These are phyloP conservation scores for Ilyonectria mors-panacis DNA, from an alignment of 2,329 filamentous ascomycete genomes.

Conservation along the genomic window DNA sequence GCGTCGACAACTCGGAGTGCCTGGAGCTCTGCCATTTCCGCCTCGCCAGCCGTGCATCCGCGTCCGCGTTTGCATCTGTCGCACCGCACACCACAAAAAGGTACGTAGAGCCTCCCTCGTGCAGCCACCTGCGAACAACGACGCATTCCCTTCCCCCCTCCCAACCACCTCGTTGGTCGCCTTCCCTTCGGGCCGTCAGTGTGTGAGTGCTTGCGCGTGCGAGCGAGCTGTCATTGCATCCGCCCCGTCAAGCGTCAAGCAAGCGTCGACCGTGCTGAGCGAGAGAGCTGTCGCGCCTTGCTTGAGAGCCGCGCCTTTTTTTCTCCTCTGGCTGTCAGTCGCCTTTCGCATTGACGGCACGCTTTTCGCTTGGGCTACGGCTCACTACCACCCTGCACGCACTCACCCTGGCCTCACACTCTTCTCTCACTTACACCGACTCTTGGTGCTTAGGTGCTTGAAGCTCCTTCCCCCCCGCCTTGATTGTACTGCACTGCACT, in stretches of 20 bases:
- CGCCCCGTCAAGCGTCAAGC: slow-evolving; percentile 27
- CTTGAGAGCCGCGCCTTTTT: slow-evolving; percentile 7
- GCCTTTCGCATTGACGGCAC: slow-evolving; percentile 23
- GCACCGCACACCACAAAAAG: slow-evolving; percentile 43
- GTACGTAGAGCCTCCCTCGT: slow-evolving; percentile 42
- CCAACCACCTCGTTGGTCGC: slow-evolving; percentile 26
- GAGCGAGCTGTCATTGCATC: slow-evolving; percentile 23
- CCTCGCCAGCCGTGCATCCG: slow-evolving; percentile 36
- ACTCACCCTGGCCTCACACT: slow-evolving; percentile 25
- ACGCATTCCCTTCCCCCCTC: slow-evolving; percentile 11
- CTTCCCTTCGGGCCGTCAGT: slow-evolving; percentile 21
- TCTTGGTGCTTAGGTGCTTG: slow-evolving; percentile 35
- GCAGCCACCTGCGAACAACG: slow-evolving; percentile 23
- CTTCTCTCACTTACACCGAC: slow-evolving; percentile 48
- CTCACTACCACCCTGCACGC: slow-evolving; percentile 20
- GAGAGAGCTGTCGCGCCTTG: slow-evolving; percentile 20
- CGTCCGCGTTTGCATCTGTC: slow-evolving; percentile 35
- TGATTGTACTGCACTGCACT: slow-evolving; percentile 21
- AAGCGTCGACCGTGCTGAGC: slow-evolving; percentile 8
- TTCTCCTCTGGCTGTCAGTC: slow-evolving; percentile 5
- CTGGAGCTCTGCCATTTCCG: slow-evolving; percentile 34
- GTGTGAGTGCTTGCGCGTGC: slow-evolving; percentile 12
- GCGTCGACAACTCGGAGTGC: slow-evolving; percentile 40
- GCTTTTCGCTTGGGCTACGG: slow-evolving; percentile 25
- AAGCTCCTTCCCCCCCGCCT: slow-evolving; percentile 22